Base-by-base conservation (phyloP, 371 early-diverging fungal genomes). In the Rhizomucor miehei region DNA sequence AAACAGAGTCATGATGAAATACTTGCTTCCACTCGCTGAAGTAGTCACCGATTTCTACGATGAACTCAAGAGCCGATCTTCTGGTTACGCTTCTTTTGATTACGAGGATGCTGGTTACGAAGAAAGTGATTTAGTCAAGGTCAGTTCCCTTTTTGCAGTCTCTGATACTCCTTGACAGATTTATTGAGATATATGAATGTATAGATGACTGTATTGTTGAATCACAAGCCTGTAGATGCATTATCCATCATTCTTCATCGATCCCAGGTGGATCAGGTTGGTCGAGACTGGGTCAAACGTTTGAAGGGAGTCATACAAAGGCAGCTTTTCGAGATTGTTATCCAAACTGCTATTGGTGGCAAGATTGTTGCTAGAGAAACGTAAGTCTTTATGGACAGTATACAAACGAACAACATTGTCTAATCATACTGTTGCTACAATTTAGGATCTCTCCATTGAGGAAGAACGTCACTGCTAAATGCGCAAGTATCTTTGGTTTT, bases 71-170 rank as follows among this genome's bases (percentile, higher is more conserved):
- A 89, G 91, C 16, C 73, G 85, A 29, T 88, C 95, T 12, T 90
- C 92, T 36, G 98, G 98, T 0, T 98, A 92, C 71, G 98, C 97
- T 1, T 86, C 84, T 40, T 97, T 96, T 72, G 97, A 96, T 70
- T 97, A 97, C 69, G 98, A 97, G 66, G 97, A 97, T 38, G 80
- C 79, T 36, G 97, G 95, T 0, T 97, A 94, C 69, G 83, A 84
- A 51, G 78, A 77, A 16, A 85, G 96, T 10, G 94, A 96, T 62
- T 73, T 98, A 40, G 94, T 95, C 56, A 98, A 97, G 75, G 89
- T 95, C 71, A 80, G 23, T 20, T 3, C 3, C 8, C 3, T 29
- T 13, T n/a, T 52, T 37, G 29, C 36, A 20, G 11, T 8, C 4
- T 29, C 16, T 41, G 35, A 12, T 41, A 41, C 41, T 41, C 2